Base-by-base conservation (phyloP, 257 asterid species). In the Linaria vulgaris region DNA sequence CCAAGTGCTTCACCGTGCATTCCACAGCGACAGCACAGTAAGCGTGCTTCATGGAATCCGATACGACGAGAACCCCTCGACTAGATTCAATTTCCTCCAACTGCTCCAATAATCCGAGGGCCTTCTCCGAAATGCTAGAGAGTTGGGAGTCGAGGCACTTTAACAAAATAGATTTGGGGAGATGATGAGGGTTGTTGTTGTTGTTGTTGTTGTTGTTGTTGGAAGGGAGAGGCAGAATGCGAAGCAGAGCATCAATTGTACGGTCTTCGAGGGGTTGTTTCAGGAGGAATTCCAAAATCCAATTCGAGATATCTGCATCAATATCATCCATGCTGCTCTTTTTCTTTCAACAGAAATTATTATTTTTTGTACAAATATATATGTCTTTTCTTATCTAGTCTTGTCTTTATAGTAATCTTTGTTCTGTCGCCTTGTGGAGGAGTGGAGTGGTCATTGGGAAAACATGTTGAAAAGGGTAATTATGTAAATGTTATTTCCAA, bases 11-110 rank as follows among this genome's bases (percentile, higher is more conserved):
- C 69, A 82, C 80, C 41, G 95, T 83, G 61, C 82, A 85, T 0
- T 76, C 84, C 65, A 91, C 94, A 0, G 95, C 95, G 66, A 81
- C 88, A 9, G 84, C 78, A 58, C 96, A 86, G 60, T 85, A 91
- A 5, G 88, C 96, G 1, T 59, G 75, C 74, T 70, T 80, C 76
- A 84, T 74, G 5, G 74, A 60, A 1, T 70, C 83, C 0, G 85
- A 80, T 16, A 69, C 79, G 6, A 48, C 47, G 1, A 43, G 67
- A 24, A 6, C 22, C 16, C 87, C 86, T 4, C n/a, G n/a, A n/a
- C n/a, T n/a, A n/a, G n/a, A n/a, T n/a, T 81, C 85, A 1, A 80
- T 12, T 64, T 82, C 88, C 56, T 77, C 90, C 34, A 88, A 47
- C 45, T 73, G 72, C 76, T 88, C 94, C 34, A 91, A 63, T 30